These are phyloP conservation scores for Heritiera littoralis DNA, from an alignment of 345 rosid genomes.

Conservation along the genomic window DNA sequence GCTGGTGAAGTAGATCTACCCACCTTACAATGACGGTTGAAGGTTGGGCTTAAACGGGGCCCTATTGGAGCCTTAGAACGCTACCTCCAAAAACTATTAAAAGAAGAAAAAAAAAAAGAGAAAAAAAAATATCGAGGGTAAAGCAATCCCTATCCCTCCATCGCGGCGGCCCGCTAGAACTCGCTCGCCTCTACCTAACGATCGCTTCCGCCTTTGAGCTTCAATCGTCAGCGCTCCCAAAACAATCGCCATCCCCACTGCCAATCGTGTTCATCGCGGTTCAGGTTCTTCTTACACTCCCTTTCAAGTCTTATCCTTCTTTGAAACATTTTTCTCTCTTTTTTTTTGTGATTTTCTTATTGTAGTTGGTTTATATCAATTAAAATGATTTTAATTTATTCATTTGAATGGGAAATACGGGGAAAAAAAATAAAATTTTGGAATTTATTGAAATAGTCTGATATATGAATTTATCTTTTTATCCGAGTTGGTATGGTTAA, in stretches of 20 bases:
- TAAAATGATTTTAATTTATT: neutral
- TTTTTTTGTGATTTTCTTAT: neutral
- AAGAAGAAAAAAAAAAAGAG: neutral
- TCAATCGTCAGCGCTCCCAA: neutral
- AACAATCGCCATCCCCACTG: neutral
- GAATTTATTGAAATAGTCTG: neutral
- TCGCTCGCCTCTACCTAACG: neutral
- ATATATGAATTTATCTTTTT: neutral
- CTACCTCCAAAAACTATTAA: neutral
- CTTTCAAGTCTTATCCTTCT: neutral
- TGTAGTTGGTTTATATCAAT: neutral
- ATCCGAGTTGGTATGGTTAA: neutral
- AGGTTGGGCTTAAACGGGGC: neutral
- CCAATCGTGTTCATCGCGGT: too few species aligned
- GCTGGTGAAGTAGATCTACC: neutral
- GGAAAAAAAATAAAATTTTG: too few species aligned
- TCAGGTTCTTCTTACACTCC: neutral
- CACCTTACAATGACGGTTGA: neutral
- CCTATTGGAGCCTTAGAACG: neutral
- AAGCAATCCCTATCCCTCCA: neutral
- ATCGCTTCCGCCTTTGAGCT: neutral
- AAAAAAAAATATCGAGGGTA: too few species aligned
- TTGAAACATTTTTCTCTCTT: neutral
- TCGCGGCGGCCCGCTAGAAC: constrained; percentile 2
- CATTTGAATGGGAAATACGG: too few species aligned